Percentiles rank a stretch among this genome's conserved stretches.
These are phyloP conservation scores for Penicillium ucsense DNA, from an alignment of 495 filamentous ascomycete species.

Conservation along the genomic window DNA sequence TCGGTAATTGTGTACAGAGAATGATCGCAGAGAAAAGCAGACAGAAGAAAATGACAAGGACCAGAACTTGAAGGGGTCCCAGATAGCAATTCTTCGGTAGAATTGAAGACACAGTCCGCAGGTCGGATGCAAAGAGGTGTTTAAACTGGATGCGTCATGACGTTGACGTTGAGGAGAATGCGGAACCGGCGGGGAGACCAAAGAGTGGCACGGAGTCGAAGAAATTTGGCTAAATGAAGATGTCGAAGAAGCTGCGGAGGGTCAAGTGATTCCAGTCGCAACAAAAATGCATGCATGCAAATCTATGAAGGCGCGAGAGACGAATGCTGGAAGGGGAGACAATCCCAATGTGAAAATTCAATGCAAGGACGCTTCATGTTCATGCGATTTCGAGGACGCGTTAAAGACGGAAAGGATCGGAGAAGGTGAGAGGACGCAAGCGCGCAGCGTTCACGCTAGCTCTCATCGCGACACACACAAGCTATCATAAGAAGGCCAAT, in stretches of 20 bases:
- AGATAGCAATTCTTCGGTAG: no score
- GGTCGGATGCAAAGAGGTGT: background rate
- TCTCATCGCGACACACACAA: no score
- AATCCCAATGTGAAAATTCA: conserved; percentile 5
- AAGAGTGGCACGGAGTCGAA: background rate
- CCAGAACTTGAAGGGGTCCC: no score
- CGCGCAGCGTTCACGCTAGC: no score
- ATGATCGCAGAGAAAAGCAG: no score
- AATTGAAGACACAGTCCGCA: no score
- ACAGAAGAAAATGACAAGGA: no score
- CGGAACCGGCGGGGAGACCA: no score
- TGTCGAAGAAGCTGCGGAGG: conserved; percentile 6
- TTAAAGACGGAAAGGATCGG: background rate
- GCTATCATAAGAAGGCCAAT: no score
- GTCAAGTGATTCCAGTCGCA: conserved; percentile 5
- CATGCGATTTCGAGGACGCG: conserved; percentile 15
- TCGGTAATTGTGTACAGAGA: no score
- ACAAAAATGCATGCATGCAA: conserved; percentile 8
- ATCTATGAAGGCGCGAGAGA: conserved; percentile 7
- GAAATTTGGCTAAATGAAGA: background rate
- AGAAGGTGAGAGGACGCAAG: no score
- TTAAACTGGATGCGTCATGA: conserved; percentile 7
- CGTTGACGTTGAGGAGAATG: background rate
- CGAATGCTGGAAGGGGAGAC: conserved; percentile 23
- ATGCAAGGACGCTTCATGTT: conserved; percentile 26